These are phyloP conservation scores for Cadophora malorum DNA, from an alignment of 2,329 filamentous ascomycete species.

Conservation along the genomic window DNA sequence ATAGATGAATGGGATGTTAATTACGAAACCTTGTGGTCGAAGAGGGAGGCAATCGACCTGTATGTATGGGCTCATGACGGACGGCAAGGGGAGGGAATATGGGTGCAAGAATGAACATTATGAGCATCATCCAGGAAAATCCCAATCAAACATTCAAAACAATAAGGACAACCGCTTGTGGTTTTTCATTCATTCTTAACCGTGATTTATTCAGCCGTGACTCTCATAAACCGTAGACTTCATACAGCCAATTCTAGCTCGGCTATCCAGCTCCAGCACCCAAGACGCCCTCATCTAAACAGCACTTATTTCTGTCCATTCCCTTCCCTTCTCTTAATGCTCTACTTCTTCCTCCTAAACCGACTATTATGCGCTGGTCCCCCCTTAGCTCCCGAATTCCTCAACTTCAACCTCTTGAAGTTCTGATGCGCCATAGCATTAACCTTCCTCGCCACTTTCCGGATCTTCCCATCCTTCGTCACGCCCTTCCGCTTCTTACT, in stretches of 20 bases:
- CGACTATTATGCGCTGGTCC: conserved; percentile 62
- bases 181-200: not conserved
- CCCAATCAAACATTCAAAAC: conserved; percentile 15
- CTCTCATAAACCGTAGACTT: not conserved
- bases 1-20: conserved; percentile 27
- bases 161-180: not conserved
- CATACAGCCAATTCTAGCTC: not conserved
- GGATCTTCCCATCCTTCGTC: conserved; percentile 51
- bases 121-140: conserved; percentile 17
- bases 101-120: conserved; percentile 21
- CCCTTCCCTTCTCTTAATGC: not conserved
- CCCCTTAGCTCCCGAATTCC: conserved; percentile 67
- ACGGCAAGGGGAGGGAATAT: not conserved
- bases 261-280: too few species aligned
- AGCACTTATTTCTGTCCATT: not conserved
- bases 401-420: conserved; percentile 70
- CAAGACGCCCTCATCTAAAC: not conserved
- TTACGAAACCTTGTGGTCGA: conserved; percentile 19
- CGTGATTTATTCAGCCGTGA: not conserved
- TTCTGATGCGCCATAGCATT: conserved; percentile 70
- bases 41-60: conserved; percentile 2
- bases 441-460: conserved; percentile 64
- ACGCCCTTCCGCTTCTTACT: conserved; percentile 40
- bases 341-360: conserved; percentile 58
- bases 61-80: conserved; percentile 22